Percentiles rank a stretch among this genome's conserved stretches.
phyloP scores from a whole-genome alignment of 352 stramenopile species.

The Phytophthora sp. region DNA sequence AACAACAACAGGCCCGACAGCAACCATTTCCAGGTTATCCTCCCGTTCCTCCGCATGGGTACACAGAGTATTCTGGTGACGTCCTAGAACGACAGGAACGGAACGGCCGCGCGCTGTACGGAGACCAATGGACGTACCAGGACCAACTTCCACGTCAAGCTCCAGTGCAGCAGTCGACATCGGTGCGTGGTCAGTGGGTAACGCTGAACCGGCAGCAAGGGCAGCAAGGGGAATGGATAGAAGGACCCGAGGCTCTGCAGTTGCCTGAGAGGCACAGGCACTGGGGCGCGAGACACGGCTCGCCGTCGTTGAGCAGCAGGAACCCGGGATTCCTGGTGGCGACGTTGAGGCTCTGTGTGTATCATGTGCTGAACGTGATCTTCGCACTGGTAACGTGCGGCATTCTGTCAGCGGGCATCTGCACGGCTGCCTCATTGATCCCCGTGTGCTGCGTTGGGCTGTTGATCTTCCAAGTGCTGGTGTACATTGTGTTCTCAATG shows the following conservation, averaged over 20 bases:
- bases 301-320: background rate
- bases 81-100: conserved; percentile 6
- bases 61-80: background rate
- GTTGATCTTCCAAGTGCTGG: conserved; percentile 63
- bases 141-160: background rate
- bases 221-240: conserved; percentile 1
- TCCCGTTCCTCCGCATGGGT: conserved; percentile 5
- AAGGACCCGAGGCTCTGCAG: conserved; percentile 2
- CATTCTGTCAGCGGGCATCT: conserved; percentile 51
- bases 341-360: conserved; percentile 55
- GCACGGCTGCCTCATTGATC: conserved; percentile 50
- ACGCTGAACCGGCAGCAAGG: conserved; percentile 6
- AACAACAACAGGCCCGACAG: conserved; percentile 14
- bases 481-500: conserved; percentile 58
- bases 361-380: conserved; percentile 63
- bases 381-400: conserved; percentile 57
- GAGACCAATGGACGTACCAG: conserved; percentile 18
- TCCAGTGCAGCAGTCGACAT: conserved; percentile 14
- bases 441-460: conserved; percentile 73
- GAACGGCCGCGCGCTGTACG: background rate
- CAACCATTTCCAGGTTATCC: conserved; percentile 10
- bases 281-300: conserved; percentile 1
- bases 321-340: conserved; percentile 31
- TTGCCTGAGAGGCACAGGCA: background rate
- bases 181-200: conserved; percentile 25